Conservation (phyloP, 371 early-diverging fungal genomes). For the Circinella minor region DNA sequence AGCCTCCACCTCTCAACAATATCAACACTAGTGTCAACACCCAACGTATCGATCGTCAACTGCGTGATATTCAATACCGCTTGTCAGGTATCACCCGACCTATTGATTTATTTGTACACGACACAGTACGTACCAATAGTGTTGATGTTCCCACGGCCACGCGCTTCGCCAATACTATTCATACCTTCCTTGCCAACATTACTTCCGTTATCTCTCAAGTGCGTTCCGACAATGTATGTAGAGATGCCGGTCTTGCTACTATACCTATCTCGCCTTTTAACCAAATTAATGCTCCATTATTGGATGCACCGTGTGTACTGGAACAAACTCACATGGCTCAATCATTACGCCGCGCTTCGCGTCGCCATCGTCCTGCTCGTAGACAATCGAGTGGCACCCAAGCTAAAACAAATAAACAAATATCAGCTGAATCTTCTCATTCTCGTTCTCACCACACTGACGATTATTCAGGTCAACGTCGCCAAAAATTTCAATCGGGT, state of each 20-base stretch:
- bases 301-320: neutral
- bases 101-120: constrained; percentile 5
- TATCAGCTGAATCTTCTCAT: neutral
- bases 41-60: constrained; percentile 1
- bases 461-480: neutral
- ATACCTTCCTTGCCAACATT: neutral
- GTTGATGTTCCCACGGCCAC: neutral
- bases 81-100: constrained; percentile 17
- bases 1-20: constrained; percentile 4
- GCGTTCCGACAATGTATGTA: neutral
- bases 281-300: neutral
- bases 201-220: neutral
- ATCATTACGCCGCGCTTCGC: neutral
- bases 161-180: neutral
- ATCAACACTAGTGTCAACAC: neutral
- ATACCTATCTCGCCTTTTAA: neutral
- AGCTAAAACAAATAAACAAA: neutral
- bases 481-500: neutral
- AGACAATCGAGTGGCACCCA: neutral
- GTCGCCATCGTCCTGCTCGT: neutral
- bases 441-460: neutral
- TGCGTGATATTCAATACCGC: constrained; percentile 14
- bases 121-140: neutral
- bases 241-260: neutral
- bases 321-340: neutral